Conservation (phyloP, 1,284 basidiomycete genomes). For the Blastosporella zonata region DNA sequence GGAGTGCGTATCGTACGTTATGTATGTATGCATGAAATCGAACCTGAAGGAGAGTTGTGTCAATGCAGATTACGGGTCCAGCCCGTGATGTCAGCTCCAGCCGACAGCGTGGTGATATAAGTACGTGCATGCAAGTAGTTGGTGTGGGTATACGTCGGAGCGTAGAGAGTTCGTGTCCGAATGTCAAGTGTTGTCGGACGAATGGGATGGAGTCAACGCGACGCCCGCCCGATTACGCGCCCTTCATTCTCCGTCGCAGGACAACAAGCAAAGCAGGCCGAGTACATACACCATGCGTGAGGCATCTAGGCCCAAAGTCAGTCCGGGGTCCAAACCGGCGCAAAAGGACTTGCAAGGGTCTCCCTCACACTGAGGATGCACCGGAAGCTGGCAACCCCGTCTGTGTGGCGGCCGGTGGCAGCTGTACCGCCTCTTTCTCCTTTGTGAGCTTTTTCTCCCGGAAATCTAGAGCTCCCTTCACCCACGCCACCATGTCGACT, state of each 20-base stretch:
- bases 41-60: neutral
- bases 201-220: no score
- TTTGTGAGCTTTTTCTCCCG: conserved; percentile 18
- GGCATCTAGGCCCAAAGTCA: no score
- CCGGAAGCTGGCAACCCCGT: neutral
- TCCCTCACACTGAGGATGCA: conserved; percentile 2
- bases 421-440: conserved; percentile 9
- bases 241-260: neutral
- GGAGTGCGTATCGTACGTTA: neutral
- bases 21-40: neutral
- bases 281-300: neutral
- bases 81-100: conserved; percentile 1
- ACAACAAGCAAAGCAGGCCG: neutral
- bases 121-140: neutral
- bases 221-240: no score
- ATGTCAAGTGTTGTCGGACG: no score
- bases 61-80: neutral
- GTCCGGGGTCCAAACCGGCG: neutral
- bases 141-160: conserved; percentile 2
- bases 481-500: conserved; percentile 87
- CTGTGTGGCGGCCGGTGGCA: neutral
- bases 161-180: neutral
- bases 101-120: neutral
- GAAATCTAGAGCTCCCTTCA: conserved; percentile 52
- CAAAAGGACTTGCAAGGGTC: neutral